Conservation (phyloP, 495 filamentous ascomycete species). For the Sabuloglossum arenarium region DNA sequence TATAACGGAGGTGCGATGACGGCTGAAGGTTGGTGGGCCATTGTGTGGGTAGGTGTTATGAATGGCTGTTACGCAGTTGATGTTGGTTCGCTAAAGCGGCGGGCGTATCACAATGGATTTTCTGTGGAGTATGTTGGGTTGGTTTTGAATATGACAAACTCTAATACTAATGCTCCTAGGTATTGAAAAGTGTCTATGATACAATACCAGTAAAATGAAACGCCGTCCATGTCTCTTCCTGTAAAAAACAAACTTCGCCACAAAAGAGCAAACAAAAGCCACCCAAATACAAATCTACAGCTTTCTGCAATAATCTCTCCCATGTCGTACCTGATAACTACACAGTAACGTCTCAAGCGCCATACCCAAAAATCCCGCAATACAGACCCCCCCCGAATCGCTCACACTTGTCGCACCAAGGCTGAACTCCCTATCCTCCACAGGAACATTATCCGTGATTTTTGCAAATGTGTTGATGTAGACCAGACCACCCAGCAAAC, state of each 20-base stretch:
- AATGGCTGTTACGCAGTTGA: too few species aligned
- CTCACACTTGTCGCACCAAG: constrained; percentile 78
- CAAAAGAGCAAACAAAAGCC: background rate
- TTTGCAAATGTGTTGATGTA: constrained; percentile 94
- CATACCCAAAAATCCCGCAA: constrained; percentile 74
- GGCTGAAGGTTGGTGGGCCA: too few species aligned
- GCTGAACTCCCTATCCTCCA: constrained; percentile 71
- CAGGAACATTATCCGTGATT: constrained; percentile 58
- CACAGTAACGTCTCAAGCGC: constrained; percentile 68
- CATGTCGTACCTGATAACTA: constrained; percentile 54
- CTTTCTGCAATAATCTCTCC: constrained; percentile 50
- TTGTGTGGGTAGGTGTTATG: too few species aligned
- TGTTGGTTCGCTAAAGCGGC: too few species aligned
- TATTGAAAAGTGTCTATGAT: too few species aligned
- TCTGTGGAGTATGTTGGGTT: too few species aligned
- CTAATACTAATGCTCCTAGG: too few species aligned
- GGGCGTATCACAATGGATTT: too few species aligned
- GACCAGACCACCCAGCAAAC: constrained; percentile 69
- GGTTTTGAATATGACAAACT: too few species aligned
- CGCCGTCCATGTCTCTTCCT: background rate
- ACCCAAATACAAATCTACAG: background rate
- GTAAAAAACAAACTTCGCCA: background rate
- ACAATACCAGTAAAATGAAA: background rate
- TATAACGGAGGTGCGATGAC: background rate
- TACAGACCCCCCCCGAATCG: constrained; percentile 76